Conservation (phyloP, 768 basidiomycete genomes). For the Candolleomyces efflorescens region DNA sequence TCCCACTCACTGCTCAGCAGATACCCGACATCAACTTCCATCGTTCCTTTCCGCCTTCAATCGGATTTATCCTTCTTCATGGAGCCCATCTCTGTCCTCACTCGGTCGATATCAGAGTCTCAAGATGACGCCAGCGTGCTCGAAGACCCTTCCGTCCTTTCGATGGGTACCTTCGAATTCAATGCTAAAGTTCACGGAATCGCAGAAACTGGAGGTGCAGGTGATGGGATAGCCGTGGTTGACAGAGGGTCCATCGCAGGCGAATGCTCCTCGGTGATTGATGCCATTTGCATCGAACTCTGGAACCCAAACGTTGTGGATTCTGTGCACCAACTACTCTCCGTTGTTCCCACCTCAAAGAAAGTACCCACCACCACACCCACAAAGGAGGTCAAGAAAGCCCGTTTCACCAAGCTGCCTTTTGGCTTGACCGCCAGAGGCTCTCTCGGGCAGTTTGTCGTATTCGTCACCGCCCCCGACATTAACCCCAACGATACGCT, state of each 20-base stretch:
- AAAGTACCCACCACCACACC: conserved; percentile 10
- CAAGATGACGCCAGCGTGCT: conserved; percentile 28
- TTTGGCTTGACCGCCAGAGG: conserved; percentile 52
- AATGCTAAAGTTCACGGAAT: conserved; percentile 50
- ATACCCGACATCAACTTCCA: conserved; percentile 28
- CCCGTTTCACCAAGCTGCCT: conserved; percentile 41
- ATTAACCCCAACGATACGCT: conserved; percentile 68
- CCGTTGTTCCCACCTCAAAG: conserved; percentile 25
- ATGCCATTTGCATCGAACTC: conserved; percentile 26
- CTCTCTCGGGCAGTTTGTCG: conserved; percentile 55
- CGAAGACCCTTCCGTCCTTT: conserved; percentile 49
- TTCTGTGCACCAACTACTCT: conserved; percentile 41
- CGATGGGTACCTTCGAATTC: conserved; percentile 54
- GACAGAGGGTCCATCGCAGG: conserved; percentile 18
- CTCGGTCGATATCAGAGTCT: conserved; percentile 35
- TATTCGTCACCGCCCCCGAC: conserved; percentile 76
- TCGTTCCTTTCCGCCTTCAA: conserved; percentile 42
- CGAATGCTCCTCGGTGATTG: conserved; percentile 17
- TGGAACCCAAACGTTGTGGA: conserved; percentile 29
- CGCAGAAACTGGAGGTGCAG: conserved; percentile 23
- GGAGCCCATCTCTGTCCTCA: conserved; percentile 49
- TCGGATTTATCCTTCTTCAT: conserved; percentile 37
- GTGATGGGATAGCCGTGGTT: conserved; percentile 39
- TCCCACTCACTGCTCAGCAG: conserved; percentile 17
- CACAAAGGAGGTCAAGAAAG: conserved; percentile 7